Evolutionary conservation across 352 stramenopile genomes (phyloP).

Genomic region (Pythium diclinum): DNA sequence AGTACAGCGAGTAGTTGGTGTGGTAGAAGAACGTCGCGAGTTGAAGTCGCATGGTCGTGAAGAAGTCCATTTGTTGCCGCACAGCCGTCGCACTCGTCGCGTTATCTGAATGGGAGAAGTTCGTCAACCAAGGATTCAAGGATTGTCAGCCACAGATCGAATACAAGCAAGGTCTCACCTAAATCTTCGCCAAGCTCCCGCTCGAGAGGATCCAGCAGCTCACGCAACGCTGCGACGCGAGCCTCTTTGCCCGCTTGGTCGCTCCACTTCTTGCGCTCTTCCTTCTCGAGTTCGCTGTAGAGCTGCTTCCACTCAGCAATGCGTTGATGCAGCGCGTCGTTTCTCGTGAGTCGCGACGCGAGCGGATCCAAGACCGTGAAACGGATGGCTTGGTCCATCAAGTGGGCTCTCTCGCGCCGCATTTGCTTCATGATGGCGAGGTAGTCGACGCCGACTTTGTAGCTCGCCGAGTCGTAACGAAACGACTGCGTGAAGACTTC

Average conservation of each 20-base stretch:
- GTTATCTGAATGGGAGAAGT: slow-evolving; percentile 30
- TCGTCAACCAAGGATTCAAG: background rate
- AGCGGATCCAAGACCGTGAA: slow-evolving; percentile 77
- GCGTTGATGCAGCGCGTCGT: slow-evolving; percentile 41
- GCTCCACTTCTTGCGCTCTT: slow-evolving; percentile 34
- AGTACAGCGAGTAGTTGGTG: slow-evolving; percentile 50
- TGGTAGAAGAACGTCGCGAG: slow-evolving; percentile 74
- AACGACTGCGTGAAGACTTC: slow-evolving; percentile 58
- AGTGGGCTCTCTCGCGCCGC: slow-evolving; percentile 48
- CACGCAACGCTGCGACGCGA: slow-evolving; percentile 39
- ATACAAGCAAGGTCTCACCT: slow-evolving; percentile 24
- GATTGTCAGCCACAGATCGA: background rate
- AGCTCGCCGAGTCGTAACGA: slow-evolving; percentile 34
- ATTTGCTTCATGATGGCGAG: slow-evolving; percentile 50
- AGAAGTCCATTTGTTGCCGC: slow-evolving; percentile 44
- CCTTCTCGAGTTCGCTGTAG: slow-evolving; percentile 32
- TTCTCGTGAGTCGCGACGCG: slow-evolving; percentile 43
- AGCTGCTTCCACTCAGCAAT: slow-evolving; percentile 37
- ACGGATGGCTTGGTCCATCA: slow-evolving; percentile 73
- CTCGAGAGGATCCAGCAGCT: slow-evolving; percentile 39
- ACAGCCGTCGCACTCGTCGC: slow-evolving; percentile 32
- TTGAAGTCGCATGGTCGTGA: slow-evolving; percentile 68
- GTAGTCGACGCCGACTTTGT: slow-evolving; percentile 42
- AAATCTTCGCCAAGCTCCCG: slow-evolving; percentile 38
- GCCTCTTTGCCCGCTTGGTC: slow-evolving; percentile 25